Evolutionary conservation across 192 early-diverging fungal genomes (phyloP).

Genomic region (Umbelopsis sp.): DNA sequence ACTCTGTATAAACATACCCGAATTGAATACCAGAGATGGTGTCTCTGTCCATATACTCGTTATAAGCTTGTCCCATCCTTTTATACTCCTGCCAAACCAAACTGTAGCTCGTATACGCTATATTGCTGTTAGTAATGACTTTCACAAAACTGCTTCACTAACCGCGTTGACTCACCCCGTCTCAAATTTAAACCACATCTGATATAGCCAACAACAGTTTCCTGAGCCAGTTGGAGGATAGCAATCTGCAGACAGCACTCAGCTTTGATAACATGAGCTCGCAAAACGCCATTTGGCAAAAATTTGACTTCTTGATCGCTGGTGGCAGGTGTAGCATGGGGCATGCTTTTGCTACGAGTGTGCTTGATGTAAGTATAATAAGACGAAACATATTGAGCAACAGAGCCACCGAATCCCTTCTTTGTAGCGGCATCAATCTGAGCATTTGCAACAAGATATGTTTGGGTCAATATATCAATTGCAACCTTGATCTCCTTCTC

Average conservation of each 20-base stretch:
- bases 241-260: constrained; percentile 19
- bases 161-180: background rate
- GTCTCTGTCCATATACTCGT: constrained; percentile 38
- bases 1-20: constrained; percentile 26
- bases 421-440: constrained; percentile 23
- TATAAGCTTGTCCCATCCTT: constrained; percentile 38
- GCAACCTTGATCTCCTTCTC: constrained; percentile 25
- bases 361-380: constrained; percentile 18
- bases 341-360: constrained; percentile 8
- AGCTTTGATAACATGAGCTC: constrained; percentile 19
- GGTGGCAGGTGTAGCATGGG: constrained; percentile 11
- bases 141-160: background rate
- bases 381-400: constrained; percentile 18
- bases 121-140: background rate
- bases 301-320: constrained; percentile 13
- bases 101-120: constrained; percentile 39
- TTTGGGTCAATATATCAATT: constrained; percentile 26
- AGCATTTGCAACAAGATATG: constrained; percentile 25
- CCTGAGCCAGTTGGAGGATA: constrained; percentile 15
- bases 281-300: constrained; percentile 12
- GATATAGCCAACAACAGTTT: constrained; percentile 11
- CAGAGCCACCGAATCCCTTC: constrained; percentile 12
- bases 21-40: constrained; percentile 44
- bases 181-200: constrained; percentile 9
- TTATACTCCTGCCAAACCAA: constrained; percentile 46